phyloP scores from a whole-genome alignment of 768 basidiomycete genomes.

The Panellus pusillus region DNA sequence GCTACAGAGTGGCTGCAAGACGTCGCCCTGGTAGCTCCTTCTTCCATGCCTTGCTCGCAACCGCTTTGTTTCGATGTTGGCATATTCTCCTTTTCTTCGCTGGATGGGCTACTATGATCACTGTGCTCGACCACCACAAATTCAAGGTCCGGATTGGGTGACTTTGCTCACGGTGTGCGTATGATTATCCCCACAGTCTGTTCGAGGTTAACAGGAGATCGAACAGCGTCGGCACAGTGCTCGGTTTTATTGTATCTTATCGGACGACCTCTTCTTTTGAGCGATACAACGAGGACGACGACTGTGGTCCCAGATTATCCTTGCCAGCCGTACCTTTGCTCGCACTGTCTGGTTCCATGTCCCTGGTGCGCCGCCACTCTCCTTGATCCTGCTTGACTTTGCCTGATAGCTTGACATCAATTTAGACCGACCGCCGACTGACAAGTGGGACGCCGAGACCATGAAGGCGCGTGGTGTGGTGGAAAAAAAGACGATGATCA shows the following conservation, averaged over 20 bases:
- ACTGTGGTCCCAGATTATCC: slow-evolving; percentile 69
- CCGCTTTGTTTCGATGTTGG: slow-evolving; percentile 54
- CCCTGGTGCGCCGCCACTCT: slow-evolving; percentile 39
- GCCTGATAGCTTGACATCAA: slow-evolving; percentile 21
- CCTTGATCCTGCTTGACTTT: slow-evolving; percentile 23
- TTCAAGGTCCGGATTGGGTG: slow-evolving; percentile 42
- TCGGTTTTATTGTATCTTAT: slow-evolving; percentile 76
- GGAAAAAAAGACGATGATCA: slow-evolving; percentile 70
- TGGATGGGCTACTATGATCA: slow-evolving; percentile 61
- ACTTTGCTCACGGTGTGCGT: slow-evolving; percentile 72
- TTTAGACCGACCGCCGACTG: slow-evolving; percentile 16
- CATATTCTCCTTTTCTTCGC: slow-evolving; percentile 65
- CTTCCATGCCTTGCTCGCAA: slow-evolving; percentile 30
- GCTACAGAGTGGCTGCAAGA: slow-evolving; percentile 13
- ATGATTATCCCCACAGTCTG: neutral
- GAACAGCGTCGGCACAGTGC: slow-evolving; percentile 54
- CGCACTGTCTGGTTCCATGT: slow-evolving; percentile 71
- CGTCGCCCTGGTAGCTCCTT: slow-evolving; percentile 22
- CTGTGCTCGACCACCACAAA: slow-evolving; percentile 48
- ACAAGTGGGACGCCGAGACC: slow-evolving; percentile 26
- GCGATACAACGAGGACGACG: slow-evolving; percentile 71
- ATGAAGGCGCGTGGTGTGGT: slow-evolving; percentile 49
- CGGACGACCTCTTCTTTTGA: slow-evolving; percentile 73
- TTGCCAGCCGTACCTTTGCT: slow-evolving; percentile 56
- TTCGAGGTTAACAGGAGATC: neutral